phyloP scores from a whole-genome alignment of 192 early-diverging fungal genomes.

The Linnemannia hyalina region DNA sequence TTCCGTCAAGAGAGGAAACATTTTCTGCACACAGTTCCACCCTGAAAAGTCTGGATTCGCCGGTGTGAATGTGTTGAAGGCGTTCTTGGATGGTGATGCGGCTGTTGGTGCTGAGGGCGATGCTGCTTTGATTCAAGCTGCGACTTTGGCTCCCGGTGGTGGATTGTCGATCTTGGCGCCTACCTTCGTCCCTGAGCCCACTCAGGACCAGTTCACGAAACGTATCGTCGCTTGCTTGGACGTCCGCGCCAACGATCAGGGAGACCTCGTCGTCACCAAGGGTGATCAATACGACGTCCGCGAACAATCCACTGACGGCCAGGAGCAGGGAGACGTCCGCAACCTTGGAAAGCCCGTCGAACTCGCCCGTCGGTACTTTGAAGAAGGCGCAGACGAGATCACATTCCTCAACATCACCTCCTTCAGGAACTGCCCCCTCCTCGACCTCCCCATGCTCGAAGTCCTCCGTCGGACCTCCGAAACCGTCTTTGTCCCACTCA shows the following conservation, averaged over 20 bases:
- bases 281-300: conserved; percentile 99
- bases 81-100: conserved; percentile 78
- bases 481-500: conserved; percentile 98
- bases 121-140: not conserved
- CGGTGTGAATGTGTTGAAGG: conserved; percentile 83
- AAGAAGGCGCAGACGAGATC: conserved; percentile 98
- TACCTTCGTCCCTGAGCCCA: conserved; percentile 18
- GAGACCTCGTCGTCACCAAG: conserved; percentile 99
- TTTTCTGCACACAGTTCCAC: conserved; percentile 99
- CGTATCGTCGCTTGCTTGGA: conserved; percentile 98
- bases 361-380: conserved; percentile 90
- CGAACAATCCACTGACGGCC: conserved; percentile 66
- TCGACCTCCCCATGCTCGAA: conserved; percentile 96
- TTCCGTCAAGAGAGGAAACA: conserved; percentile 82
- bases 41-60: conserved; percentile 97
- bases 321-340: conserved; percentile 68
- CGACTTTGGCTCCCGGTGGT: conserved; percentile 26
- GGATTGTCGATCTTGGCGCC: conserved; percentile 34
- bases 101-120: conserved; percentile 27
- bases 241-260: conserved; percentile 95
- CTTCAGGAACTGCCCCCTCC: conserved; percentile 92
- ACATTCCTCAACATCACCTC: conserved; percentile 99
- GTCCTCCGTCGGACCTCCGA: conserved; percentile 89
- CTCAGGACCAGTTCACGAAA: conserved; percentile 77
- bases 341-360: conserved; percentile 99